Conservation (phyloP, 2,329 filamentous ascomycete species). For the Hymenoscyphus scutula region DNA sequence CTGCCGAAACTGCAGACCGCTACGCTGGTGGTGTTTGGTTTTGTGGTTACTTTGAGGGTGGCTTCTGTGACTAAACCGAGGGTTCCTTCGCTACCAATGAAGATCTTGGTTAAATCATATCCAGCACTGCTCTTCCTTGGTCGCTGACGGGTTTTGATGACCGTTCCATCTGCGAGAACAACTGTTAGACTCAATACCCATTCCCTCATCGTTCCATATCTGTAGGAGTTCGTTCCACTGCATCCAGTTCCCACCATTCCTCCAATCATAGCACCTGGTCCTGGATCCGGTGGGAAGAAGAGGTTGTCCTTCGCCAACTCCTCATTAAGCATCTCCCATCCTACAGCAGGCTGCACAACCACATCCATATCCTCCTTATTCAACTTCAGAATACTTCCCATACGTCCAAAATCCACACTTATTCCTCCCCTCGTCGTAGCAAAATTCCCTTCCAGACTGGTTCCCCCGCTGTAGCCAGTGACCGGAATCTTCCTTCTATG, state of each 20-base stretch:
- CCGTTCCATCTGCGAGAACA: conserved; percentile 83
- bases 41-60: conserved; percentile 79
- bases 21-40: conserved; percentile 75
- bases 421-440: conserved; percentile 79
- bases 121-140: conserved; percentile 88
- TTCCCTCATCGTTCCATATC: conserved; percentile 92
- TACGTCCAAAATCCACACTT: conserved; percentile 80
- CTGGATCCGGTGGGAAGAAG: conserved; percentile 91
- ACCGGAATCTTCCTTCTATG: conserved; percentile 79
- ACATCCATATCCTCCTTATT: conserved; percentile 77
- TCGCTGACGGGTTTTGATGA: conserved; percentile 85
- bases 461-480: conserved; percentile 83
- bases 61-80: conserved; percentile 90
- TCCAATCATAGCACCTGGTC: conserved; percentile 88
- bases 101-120: conserved; percentile 86
- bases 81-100: conserved; percentile 89
- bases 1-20: conserved; percentile 67
- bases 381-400: conserved; percentile 76
- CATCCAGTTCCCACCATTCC: conserved; percentile 77
- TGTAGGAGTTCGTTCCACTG: conserved; percentile 83
- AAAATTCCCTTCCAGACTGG: conserved; percentile 86
- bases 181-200: conserved; percentile 88
- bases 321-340: conserved; percentile 85
- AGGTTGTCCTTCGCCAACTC: conserved; percentile 68
- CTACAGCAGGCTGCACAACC: conserved; percentile 75